Evolutionary conservation across 345 rosid species (phyloP).

Genomic region (Gynandropsis gynandra): DNA sequence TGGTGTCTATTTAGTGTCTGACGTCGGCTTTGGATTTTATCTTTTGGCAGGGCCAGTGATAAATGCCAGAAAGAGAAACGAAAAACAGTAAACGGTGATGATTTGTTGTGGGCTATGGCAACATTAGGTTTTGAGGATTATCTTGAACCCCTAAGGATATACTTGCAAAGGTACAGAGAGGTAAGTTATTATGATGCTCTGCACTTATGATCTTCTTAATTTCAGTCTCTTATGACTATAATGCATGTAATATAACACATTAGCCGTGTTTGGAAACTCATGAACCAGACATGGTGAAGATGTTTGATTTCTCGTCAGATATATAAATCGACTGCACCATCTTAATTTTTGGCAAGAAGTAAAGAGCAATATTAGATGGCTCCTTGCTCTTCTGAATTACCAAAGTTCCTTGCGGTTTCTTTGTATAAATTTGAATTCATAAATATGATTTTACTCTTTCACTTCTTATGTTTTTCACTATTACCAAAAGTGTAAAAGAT

Average conservation of each 20-base stretch:
- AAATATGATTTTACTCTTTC: no score
- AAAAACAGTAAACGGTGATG: slow-evolving; percentile 74
- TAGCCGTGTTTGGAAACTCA: no score
- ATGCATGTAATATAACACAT: neutral
- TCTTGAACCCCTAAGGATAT: slow-evolving; percentile 51
- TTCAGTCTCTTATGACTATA: neutral
- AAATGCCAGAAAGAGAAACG: slow-evolving; percentile 70
- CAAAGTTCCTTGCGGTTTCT: no score
- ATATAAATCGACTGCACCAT: no score
- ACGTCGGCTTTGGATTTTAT: neutral
- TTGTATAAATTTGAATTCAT: no score
- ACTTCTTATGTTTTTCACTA: no score
- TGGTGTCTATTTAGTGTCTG: slow-evolving; percentile 9
- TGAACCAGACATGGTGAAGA: no score
- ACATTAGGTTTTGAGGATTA: slow-evolving; percentile 71
- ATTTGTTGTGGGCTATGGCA: slow-evolving; percentile 77
- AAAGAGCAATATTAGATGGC: no score
- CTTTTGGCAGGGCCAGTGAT: slow-evolving; percentile 52
- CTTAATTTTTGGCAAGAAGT: no score
- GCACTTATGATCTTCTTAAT: neutral
- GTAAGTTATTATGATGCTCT: slow-evolving; percentile 19
- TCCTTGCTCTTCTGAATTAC: no score
- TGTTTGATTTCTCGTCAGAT: no score
- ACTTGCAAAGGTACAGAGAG: slow-evolving; percentile 63
- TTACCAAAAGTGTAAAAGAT: slow-evolving; percentile 6